Evolutionary conservation across 1,284 basidiomycete species (phyloP), one percentile per base, ranked within the genome.

Genomic region (Rhodotorula sp.): DNA sequence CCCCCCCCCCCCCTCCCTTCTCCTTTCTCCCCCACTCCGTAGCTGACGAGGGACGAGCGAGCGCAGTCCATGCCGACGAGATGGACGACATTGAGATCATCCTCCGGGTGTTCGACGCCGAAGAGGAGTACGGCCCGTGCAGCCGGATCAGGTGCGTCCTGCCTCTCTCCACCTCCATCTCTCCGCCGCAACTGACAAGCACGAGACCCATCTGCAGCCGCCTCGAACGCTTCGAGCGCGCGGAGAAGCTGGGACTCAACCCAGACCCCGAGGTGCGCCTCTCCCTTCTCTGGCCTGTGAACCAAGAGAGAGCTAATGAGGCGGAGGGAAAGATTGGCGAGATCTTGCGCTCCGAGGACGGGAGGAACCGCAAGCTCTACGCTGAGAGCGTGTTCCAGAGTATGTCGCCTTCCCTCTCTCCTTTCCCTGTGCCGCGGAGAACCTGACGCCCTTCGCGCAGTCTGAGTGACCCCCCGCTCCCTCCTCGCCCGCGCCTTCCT

Each of bases 191-290:
- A 22, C 54, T 37, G 39, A 56, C 41, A 32, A 6, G 10, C 13
- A 17, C 37, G 34, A 27, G 3, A 15, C 22, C 4, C 37, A 19
- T 44, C 4, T 6, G 5, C 62, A 70, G 67, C 37, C 68, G 63
- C 1, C 63, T 72, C 36, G 88, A 94, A 74, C 86, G 95, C 46
- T 98, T 93, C 92, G 87, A 96, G 78, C 85, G 95, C 53, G 95
- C 95, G 0, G 81, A 89, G 58, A 85, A 86, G 27, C 84, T 95
- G 57, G 93, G 92, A 12, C 84, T 97, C 34, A 85, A 91, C 65
- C 95, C 95, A 27, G 94, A 95, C 1, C 80, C 82, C 27, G 92
- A 94, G 84, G 92, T 92, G 76, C 71, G 86, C 48, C 29, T 55
- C 8, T 37, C 10, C 13, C 25, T 21, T 64, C 54, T 27, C 37